Conservation (phyloP, 306 rosid genomes). For the Sesbania bispinosa region DNA sequence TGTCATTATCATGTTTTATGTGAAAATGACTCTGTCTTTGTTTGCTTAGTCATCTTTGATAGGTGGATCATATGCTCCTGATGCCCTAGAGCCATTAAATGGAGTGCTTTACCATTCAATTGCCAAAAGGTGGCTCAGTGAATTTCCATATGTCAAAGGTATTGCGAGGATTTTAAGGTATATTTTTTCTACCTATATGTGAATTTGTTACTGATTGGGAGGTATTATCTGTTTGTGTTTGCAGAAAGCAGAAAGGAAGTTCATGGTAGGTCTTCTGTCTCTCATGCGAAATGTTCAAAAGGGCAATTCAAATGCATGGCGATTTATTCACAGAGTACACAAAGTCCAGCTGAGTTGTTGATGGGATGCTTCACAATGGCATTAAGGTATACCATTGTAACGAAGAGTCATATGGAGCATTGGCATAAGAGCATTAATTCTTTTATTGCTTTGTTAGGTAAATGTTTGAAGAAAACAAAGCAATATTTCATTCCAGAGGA, state of each 20-base stretch:
- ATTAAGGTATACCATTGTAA: slow-evolving; percentile 71
- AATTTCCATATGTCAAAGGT: slow-evolving; percentile 82
- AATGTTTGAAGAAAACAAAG: neutral
- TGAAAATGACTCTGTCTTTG: slow-evolving; percentile 14
- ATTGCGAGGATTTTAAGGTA: slow-evolving; percentile 1
- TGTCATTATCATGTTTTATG: slow-evolving; percentile 7
- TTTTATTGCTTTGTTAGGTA: neutral
- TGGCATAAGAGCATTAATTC: neutral
- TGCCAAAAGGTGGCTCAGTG: slow-evolving; percentile 50
- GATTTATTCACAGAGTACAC: slow-evolving; percentile 45
- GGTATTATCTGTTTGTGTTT: slow-evolving; percentile 21
- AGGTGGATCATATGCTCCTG: slow-evolving; percentile 72
- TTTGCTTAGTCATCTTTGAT: slow-evolving; percentile 72
- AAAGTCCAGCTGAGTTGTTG: slow-evolving; percentile 70
- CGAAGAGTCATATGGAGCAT: too few relatives aligned
- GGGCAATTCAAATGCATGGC: slow-evolving; percentile 67
- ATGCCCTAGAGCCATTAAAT: slow-evolving; percentile 50
- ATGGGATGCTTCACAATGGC: slow-evolving; percentile 66
- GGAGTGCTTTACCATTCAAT: slow-evolving; percentile 72
- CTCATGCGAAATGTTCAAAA: slow-evolving; percentile 53
- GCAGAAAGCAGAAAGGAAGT: slow-evolving; percentile 73
- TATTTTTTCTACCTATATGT: slow-evolving; percentile 8
- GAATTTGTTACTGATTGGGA: slow-evolving; percentile 22
- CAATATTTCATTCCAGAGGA: neutral
- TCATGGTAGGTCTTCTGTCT: slow-evolving; percentile 46